Evolutionary conservation across 2,329 filamentous ascomycete genomes (phyloP).

Genomic region (Fusarium goolgardi): DNA sequence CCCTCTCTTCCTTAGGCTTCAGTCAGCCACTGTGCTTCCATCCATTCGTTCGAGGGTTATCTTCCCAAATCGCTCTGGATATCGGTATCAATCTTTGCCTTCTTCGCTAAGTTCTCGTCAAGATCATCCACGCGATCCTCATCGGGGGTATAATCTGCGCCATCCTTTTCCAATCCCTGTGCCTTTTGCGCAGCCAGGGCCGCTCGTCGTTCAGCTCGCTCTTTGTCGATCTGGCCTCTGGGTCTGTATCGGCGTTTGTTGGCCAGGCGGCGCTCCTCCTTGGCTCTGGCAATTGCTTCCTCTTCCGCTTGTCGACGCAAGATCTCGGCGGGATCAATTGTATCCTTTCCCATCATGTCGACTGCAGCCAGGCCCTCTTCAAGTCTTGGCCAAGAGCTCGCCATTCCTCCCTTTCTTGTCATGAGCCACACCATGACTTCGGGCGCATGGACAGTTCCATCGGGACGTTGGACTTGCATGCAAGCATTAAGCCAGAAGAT

Average conservation of each 20-base stretch:
- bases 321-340: slow-evolving; percentile 33
- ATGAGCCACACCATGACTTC: slow-evolving; percentile 42
- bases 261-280: slow-evolving; percentile 38
- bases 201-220: slow-evolving; percentile 30
- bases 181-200: slow-evolving; percentile 17
- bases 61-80: neutral
- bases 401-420: slow-evolving; percentile 38
- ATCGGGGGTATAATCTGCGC: neutral
- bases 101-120: neutral
- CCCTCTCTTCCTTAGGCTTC: too few relatives aligned
- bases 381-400: slow-evolving; percentile 36
- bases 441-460: slow-evolving; percentile 30
- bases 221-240: slow-evolving; percentile 36
- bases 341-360: slow-evolving; percentile 36
- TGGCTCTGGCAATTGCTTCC: slow-evolving; percentile 23
- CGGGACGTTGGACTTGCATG: slow-evolving; percentile 17
- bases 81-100: neutral
- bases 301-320: slow-evolving; percentile 28
- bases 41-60: neutral
- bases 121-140: neutral
- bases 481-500: slow-evolving; percentile 41
- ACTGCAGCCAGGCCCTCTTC: slow-evolving; percentile 32
- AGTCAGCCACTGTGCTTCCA: too few relatives aligned
- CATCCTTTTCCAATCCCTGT: neutral
- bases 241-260: slow-evolving; percentile 44